A percentile compares a stretch with the other conserved stretches of the same genome.
Evolutionary conservation across 768 basidiomycete genomes (phyloP).

Genomic region (Amanita phalloides): DNA sequence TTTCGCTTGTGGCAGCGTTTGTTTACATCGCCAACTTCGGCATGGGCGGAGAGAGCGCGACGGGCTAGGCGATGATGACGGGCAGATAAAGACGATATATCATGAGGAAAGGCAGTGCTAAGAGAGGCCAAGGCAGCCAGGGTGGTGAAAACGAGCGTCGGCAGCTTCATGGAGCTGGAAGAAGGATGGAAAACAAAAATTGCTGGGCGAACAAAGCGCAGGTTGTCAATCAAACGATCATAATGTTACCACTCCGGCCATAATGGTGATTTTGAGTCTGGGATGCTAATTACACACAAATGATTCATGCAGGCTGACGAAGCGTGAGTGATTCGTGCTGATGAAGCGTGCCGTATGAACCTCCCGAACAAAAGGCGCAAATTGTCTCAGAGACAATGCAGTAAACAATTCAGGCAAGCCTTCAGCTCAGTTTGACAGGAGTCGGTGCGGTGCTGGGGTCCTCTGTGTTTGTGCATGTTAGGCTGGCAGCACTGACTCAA

Average conservation of each 20-base stretch:
- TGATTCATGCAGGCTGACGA: no score
- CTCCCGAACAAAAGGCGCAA: no score
- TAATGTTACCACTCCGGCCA: background rate
- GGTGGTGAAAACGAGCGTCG: constrained; percentile 24
- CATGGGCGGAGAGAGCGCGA: constrained; percentile 11
- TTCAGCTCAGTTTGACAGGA: background rate
- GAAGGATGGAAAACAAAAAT: constrained; percentile 7
- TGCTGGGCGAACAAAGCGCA: background rate
- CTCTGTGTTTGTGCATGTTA: background rate
- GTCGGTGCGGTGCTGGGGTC: background rate
- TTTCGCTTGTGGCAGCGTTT: constrained; percentile 13
- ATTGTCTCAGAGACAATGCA: no score
- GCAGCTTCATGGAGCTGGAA: constrained; percentile 30
- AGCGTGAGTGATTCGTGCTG: no score
- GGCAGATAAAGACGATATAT: constrained; percentile 14
- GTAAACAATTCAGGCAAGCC: no score
- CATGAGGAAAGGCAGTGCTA: constrained; percentile 22
- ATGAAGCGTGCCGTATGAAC: no score
- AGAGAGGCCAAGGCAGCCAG: constrained; percentile 24
- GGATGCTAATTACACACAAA: no score
- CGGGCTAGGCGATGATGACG: constrained; percentile 27
- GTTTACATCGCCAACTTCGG: constrained; percentile 3
- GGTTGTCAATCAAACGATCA: background rate
- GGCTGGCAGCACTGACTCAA: background rate
- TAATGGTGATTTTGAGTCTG: no score